Percentiles rank a stretch among this genome's conserved stretches.
Evolutionary conservation across 2,329 filamentous ascomycete species (phyloP).

Genomic region (Pyrenochaeta sp.): DNA sequence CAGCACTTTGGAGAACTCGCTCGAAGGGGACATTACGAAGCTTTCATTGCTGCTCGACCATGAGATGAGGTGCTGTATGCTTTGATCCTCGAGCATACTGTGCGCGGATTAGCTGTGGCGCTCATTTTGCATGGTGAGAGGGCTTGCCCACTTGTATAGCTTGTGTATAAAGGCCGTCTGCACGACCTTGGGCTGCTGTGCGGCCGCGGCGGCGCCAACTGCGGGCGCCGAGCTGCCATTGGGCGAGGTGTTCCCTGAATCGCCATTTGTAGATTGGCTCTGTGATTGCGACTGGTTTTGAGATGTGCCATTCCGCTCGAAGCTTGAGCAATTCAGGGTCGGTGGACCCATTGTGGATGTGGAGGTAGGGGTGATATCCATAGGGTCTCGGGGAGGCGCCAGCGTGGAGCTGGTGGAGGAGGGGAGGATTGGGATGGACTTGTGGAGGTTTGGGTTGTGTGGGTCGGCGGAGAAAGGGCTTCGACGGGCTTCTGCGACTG

Average conservation of each 20-base stretch:
- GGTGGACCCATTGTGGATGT: constrained; percentile 59
- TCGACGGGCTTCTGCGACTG: constrained; percentile 55
- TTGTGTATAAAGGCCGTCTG: constrained; percentile 99
- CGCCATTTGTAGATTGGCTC: constrained; percentile 34
- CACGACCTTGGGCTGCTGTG: constrained; percentile 95
- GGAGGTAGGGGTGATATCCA: constrained; percentile 62
- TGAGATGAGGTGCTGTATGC: constrained; percentile 93
- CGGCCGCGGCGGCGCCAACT: constrained; percentile 71
- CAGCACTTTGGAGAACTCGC: constrained; percentile 97
- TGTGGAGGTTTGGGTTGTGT: constrained; percentile 55
- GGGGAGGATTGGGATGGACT: constrained; percentile 62
- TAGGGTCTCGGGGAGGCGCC: constrained; percentile 59
- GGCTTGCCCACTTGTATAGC: constrained; percentile 83
- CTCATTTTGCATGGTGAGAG: constrained; percentile 8
- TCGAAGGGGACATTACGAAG: constrained; percentile 98
- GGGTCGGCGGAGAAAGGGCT: constrained; percentile 56
- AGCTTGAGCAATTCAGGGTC: constrained; percentile 58
- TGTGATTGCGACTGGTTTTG: constrained; percentile 26
- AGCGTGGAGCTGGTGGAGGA: constrained; percentile 56
- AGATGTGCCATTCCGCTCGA: constrained; percentile 52
- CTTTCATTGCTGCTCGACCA: constrained; percentile 95
- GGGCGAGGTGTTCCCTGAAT: constrained; percentile 41
- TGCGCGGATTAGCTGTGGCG: constrained; percentile 40
- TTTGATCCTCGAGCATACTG: constrained; percentile 95
- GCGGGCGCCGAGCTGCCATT: constrained; percentile 54